These are phyloP conservation scores for Herpetomonas samuelpessoai DNA, from an alignment of 208 protist genomes.

Conservation along the genomic window DNA sequence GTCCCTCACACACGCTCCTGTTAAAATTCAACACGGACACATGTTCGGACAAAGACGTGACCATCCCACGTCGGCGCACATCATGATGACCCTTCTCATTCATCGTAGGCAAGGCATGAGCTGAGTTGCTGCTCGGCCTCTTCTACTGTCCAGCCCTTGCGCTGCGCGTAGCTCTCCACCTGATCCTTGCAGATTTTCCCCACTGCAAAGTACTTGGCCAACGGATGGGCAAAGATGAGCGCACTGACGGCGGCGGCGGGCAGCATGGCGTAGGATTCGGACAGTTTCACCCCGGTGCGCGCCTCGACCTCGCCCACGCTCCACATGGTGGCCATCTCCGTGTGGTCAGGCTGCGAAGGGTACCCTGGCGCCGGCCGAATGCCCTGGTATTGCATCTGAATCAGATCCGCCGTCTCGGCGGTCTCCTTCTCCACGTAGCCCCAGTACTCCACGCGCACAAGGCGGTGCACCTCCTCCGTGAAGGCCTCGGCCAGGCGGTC, in stretches of 20 bases:
- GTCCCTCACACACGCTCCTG: no score
- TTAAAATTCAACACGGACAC: no score
- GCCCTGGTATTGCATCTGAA: constrained; percentile 95
- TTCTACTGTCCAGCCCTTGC: constrained; percentile 69
- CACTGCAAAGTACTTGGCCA: constrained; percentile 96
- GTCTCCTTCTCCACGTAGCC: constrained; percentile 87
- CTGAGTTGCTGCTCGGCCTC: constrained; percentile 35
- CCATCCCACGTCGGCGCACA: no score
- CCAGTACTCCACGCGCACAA: constrained; percentile 91
- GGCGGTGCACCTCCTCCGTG: constrained; percentile 90
- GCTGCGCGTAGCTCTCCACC: constrained; percentile 77
- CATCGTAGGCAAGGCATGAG: constrained; percentile 48
- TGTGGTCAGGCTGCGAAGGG: constrained; percentile 96
- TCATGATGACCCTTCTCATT: no score
- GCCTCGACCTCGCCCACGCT: constrained; percentile 40
- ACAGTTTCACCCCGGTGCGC: constrained; percentile 81
- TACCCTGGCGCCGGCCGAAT: constrained; percentile 97
- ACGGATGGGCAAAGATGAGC: constrained; percentile 91
- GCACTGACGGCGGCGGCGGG: constrained; percentile 93
- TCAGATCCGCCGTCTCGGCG: constrained; percentile 79
- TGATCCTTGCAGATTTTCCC: constrained; percentile 96
- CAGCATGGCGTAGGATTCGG: constrained; percentile 94
- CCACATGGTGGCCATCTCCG: constrained; percentile 95
- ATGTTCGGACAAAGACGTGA: no score
- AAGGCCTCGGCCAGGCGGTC: constrained; percentile 87